Percentiles rank a stretch among this genome's conserved stretches.
Evolutionary conservation across 176 grass and related monocot genomes (phyloP).

Genomic region (Typha latifolia): DNA sequence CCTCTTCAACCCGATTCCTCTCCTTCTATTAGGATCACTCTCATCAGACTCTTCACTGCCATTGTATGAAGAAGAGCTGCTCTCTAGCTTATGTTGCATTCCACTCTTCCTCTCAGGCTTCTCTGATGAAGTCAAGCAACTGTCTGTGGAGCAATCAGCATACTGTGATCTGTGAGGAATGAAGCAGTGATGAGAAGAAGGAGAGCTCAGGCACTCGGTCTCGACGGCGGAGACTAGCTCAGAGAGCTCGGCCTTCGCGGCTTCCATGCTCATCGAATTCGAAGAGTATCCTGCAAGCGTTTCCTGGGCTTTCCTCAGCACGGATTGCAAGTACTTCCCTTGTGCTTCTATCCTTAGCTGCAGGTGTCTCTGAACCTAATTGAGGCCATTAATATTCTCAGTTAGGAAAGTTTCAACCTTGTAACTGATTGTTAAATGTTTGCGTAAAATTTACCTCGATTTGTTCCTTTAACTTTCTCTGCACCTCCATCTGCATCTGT

Average conservation of each 20-base stretch:
- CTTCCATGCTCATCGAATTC: constrained; percentile 18
- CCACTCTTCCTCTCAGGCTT: constrained; percentile 31
- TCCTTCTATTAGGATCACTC: background rate
- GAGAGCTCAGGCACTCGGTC: constrained; percentile 35
- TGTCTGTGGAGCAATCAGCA: constrained; percentile 33
- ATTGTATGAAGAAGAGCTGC: constrained; percentile 1
- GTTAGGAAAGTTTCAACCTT: background rate
- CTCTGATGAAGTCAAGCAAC: constrained; percentile 56
- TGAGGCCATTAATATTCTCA: background rate
- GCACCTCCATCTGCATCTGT: constrained; percentile 55
- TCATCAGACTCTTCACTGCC: constrained; percentile 7
- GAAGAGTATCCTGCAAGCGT: constrained; percentile 29
- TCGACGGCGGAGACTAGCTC: constrained; percentile 43
- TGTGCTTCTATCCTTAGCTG: constrained; percentile 93
- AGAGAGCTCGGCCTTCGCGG: constrained; percentile 42
- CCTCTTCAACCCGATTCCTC: constrained; percentile 26
- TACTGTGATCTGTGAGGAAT: background rate
- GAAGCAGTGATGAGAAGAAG: constrained; percentile 9
- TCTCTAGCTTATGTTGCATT: constrained; percentile 3
- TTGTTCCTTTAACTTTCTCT: constrained; percentile 55
- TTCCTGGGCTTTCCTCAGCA: constrained; percentile 56
- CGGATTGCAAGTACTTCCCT: constrained; percentile 74
- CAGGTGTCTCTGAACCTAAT: constrained; percentile 81
- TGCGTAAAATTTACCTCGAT: constrained; percentile 49
- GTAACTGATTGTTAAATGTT: background rate